A percentile compares a stretch with the other conserved stretches of the same genome.
These are phyloP conservation scores for Alliaria petiolata DNA, from an alignment of 345 rosid species.

Conservation along the genomic window DNA sequence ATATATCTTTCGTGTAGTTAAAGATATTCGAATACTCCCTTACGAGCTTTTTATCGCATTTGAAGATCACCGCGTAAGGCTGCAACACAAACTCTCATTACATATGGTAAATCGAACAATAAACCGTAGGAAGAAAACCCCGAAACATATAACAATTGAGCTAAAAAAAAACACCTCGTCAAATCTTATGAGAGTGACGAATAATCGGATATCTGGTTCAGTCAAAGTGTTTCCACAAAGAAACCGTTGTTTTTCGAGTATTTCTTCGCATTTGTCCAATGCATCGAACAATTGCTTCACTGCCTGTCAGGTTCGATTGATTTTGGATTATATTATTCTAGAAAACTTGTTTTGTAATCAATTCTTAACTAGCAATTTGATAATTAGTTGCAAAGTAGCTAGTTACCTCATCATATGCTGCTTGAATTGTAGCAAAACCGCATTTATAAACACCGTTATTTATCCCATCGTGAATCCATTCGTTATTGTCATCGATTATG, in stretches of 20 bases:
- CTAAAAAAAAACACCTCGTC: slow-evolving; percentile 67
- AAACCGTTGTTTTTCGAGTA: slow-evolving; percentile 66
- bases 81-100: slow-evolving; percentile 12
- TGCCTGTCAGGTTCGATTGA: slow-evolving; percentile 60
- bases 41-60: slow-evolving; percentile 66
- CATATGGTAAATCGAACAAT: too few relatives aligned
- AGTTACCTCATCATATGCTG: slow-evolving; percentile 48
- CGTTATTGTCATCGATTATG: slow-evolving; percentile 37
- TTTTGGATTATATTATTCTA: too few relatives aligned
- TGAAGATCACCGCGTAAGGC: slow-evolving; percentile 69
- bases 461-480: slow-evolving; percentile 42
- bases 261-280: slow-evolving; percentile 66
- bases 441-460: slow-evolving; percentile 51
- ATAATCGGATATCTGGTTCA: slow-evolving; percentile 70
- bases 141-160: neutral
- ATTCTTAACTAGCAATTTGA: neutral
- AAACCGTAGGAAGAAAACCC: too few relatives aligned
- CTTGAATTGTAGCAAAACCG: slow-evolving; percentile 45
- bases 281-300: slow-evolving; percentile 56
- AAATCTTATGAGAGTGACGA: slow-evolving; percentile 84
- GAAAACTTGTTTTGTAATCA: neutral
- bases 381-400: neutral
- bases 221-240: slow-evolving; percentile 62
- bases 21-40: slow-evolving; percentile 60
- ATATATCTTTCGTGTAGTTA: slow-evolving; percentile 59